These are phyloP conservation scores for Pythium brassicae DNA, from an alignment of 352 stramenopile genomes.

Conservation along the genomic window DNA sequence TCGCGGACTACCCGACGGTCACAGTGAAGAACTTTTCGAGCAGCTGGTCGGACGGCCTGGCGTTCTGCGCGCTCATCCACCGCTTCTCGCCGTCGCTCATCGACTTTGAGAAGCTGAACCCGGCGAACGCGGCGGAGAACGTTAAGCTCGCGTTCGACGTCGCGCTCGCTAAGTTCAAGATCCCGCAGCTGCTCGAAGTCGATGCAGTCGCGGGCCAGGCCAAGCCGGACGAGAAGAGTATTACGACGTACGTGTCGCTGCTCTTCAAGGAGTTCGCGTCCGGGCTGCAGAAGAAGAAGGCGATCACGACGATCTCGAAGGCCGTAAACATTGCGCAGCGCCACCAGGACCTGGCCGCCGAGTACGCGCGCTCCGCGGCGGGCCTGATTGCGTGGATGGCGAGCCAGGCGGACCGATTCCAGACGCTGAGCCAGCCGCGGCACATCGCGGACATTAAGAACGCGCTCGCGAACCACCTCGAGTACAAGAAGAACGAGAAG, in stretches of 20 bases:
- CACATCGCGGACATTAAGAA: constrained; percentile 69
- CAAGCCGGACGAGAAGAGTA: constrained; percentile 91
- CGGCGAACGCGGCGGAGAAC: constrained; percentile 62
- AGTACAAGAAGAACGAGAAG: constrained; percentile 89
- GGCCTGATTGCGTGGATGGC: constrained; percentile 72
- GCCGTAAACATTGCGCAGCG: constrained; percentile 88
- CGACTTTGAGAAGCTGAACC: constrained; percentile 72
- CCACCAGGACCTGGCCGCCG: constrained; percentile 73
- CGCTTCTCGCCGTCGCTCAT: constrained; percentile 85
- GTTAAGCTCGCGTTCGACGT: constrained; percentile 84
- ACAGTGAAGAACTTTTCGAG: constrained; percentile 88
- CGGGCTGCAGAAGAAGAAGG: constrained; percentile 87
- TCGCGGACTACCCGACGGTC: constrained; percentile 80
- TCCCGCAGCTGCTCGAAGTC: constrained; percentile 85
- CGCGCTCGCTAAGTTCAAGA: constrained; percentile 80
- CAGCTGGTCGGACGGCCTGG: constrained; percentile 85
- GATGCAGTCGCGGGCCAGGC: constrained; percentile 76
- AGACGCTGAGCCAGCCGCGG: constrained; percentile 61
- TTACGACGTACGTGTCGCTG: constrained; percentile 89
- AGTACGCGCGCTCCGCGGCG: constrained; percentile 73
- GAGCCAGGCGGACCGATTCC: constrained; percentile 66
- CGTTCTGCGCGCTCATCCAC: constrained; percentile 90
- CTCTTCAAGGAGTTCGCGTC: constrained; percentile 91
- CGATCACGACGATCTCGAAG: constrained; percentile 87
- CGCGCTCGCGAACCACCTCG: constrained; percentile 52